A percentile compares a stretch with the other conserved stretches of the same genome.
These are phyloP conservation scores for Lumnitzera littorea DNA, from an alignment of 345 rosid species.

Conservation along the genomic window DNA sequence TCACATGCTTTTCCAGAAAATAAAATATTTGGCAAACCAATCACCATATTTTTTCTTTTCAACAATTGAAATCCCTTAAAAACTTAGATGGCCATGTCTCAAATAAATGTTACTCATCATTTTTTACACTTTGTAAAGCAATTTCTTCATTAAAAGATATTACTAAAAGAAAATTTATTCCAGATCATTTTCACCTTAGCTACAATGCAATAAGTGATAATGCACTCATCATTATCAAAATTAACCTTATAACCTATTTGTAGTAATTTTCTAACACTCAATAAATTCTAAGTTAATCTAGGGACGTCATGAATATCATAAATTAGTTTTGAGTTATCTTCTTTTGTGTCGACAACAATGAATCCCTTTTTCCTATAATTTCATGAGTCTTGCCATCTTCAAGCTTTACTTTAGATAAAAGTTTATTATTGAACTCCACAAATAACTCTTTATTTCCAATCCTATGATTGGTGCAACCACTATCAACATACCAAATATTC, in stretches of 20 bases:
- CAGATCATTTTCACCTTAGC: neutral
- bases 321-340: too few relatives aligned
- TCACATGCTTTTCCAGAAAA: too few relatives aligned
- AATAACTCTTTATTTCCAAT: too few relatives aligned
- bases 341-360: too few relatives aligned
- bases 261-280: neutral
- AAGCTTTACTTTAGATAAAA: too few relatives aligned
- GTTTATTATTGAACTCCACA: too few relatives aligned
- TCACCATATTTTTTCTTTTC: neutral
- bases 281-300: neutral
- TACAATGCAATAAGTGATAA: neutral
- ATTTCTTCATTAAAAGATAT: neutral
- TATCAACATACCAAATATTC: too few relatives aligned
- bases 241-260: neutral
- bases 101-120: neutral
- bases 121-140: neutral
- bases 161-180: neutral
- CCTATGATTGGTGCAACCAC: too few relatives aligned
- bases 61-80: neutral
- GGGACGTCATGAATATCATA: too few relatives aligned
- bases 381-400: too few relatives aligned
- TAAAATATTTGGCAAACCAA: neutral
- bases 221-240: neutral
- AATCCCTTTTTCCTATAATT: too few relatives aligned
- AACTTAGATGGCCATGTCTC: constrained; percentile 1